Base-by-base conservation (phyloP, 768 basidiomycete species). In the Termitomyces sp. region DNA sequence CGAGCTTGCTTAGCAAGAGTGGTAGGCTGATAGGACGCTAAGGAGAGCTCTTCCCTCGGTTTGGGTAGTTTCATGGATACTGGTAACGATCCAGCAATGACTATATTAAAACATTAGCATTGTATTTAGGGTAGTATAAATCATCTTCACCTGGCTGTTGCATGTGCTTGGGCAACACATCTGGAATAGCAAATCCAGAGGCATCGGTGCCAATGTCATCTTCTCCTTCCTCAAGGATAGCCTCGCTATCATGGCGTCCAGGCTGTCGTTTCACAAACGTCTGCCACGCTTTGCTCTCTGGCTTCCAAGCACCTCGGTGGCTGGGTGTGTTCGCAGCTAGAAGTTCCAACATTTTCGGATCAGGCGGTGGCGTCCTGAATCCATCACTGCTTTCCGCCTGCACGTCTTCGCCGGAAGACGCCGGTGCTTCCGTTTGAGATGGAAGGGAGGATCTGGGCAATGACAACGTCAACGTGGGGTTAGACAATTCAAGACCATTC, bases 321-420 rank as follows among this genome's bases (percentile, higher is more conserved):
- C 88, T 90, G 1, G 89, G 87, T 35, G 78, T 84, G 72, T 83
- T 78, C 32, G 88, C 88, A 9, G 87, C 88, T n/a, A 91, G 83
- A 38, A 90, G 77, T 64, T 79, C 81, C 65, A 84, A 61, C 38
- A 90, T 76, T 65, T 84, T 83, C 36, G 76, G 78, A 65, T 87
- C 84, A 56, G 79, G 67, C 39, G 66, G 51, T 4, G 38, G 55
- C 13, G 54, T 59, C n/a, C 38, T 51, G 33, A 38, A 45, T 15
- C 20, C 56, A 36, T 61, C 51, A 50, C n/a, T 48, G 7, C 33
- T 55, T 55, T 67, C 60, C 12, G 51, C 33, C 39, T 48, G 59
- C 0, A 51, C 55, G 58, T 28, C 46, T 16, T n/a, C 39, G 51
- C 40, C 44, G 36, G 55, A 24, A 49, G 50, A 33, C 49, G 24